Evolutionary conservation across 1,284 basidiomycete genomes (phyloP).

Genomic region (Agroathelia rolfsii): DNA sequence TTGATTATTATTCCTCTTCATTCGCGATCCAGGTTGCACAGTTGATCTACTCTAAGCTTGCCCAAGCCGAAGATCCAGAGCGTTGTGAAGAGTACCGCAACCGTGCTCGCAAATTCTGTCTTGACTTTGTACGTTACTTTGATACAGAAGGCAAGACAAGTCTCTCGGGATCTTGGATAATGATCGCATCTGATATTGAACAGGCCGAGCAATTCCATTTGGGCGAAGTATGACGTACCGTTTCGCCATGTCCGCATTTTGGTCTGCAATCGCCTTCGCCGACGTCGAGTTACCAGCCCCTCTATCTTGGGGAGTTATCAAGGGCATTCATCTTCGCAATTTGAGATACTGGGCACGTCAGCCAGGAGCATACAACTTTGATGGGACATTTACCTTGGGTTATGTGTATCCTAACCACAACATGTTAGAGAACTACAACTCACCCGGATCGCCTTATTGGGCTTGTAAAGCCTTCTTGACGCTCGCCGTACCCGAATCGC

Average conservation of each 20-base stretch:
- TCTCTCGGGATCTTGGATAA: conserved; percentile 1
- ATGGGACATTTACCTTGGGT: conserved; percentile 68
- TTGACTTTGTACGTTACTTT: conserved; percentile 70
- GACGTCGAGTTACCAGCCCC: conserved; percentile 60
- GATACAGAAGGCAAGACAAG: conserved; percentile 47
- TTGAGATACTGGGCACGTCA: conserved; percentile 62
- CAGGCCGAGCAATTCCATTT: conserved; percentile 68
- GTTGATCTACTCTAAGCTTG: conserved; percentile 61
- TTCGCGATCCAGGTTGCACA: conserved; percentile 75
- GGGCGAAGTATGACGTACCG: conserved; percentile 71
- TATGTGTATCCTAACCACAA: conserved; percentile 67
- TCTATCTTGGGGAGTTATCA: conserved; percentile 64
- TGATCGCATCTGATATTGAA: not conserved
- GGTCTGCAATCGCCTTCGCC: conserved; percentile 65
- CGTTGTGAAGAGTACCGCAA: conserved; percentile 56
- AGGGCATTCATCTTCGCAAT: conserved; percentile 66
- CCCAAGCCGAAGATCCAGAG: conserved; percentile 50
- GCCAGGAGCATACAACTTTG: conserved; percentile 46
- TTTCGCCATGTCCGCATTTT: conserved; percentile 72
- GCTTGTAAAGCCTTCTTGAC: conserved; percentile 70
- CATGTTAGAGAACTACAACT: conserved; percentile 75
- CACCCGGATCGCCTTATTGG: conserved; percentile 77
- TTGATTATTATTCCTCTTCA: conserved; percentile 73
- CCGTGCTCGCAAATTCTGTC: conserved; percentile 52
- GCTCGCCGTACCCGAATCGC: conserved; percentile 50